Base-by-base conservation (phyloP, 179 eudicot species). In the Silene noctiflora region DNA sequence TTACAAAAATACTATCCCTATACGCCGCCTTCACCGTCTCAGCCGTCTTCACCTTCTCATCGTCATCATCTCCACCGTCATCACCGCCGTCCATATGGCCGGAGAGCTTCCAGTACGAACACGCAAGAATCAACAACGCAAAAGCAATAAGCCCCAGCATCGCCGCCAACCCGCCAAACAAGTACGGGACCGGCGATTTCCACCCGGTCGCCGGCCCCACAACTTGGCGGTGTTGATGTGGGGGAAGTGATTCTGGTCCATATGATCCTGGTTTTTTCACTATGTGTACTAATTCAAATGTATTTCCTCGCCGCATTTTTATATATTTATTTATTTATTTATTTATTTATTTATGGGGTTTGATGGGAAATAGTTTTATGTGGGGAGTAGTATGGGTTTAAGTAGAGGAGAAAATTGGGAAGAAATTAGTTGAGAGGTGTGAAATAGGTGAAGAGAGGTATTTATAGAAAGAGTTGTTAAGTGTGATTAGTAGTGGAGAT, bases 181-280 rank as follows among this genome's bases (percentile, higher is more conserved):
- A 77, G 75, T 88, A 88, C 10, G 91, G 91, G 24, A 86, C 85
- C 62, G 89, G 87, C 6, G 89, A 86, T 66, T 86, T 86, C 91
- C 91, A 88, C 53, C 76, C 78, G 0, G 72, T 48, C 2, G 69
- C 55, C 6, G 71, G 27, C 0, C 27, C 14, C 14, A 85, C 69
- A 31, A 79, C 20, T 27, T 71, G 79, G 12, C 72, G 77, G 19
- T 65, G 77, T 0, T 67, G 69, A 0, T 44, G 69, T 17, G 72
- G 83, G 9, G 78, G 42, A 0, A 24, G 51, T 3, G 77, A 17
- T 4, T 69, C 74, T 9, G 66, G 48, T 3, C 60, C 74, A 24
- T 56, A 73, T 48, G 73, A 10, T 0, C 74, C 79, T 10, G 61
- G 67, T 29, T 71, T 53, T 2, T 17, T 53, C 3, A 53, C 74